Evolutionary conservation across 208 protist species (phyloP).

Genomic region (Trypanosoma mega): DNA sequence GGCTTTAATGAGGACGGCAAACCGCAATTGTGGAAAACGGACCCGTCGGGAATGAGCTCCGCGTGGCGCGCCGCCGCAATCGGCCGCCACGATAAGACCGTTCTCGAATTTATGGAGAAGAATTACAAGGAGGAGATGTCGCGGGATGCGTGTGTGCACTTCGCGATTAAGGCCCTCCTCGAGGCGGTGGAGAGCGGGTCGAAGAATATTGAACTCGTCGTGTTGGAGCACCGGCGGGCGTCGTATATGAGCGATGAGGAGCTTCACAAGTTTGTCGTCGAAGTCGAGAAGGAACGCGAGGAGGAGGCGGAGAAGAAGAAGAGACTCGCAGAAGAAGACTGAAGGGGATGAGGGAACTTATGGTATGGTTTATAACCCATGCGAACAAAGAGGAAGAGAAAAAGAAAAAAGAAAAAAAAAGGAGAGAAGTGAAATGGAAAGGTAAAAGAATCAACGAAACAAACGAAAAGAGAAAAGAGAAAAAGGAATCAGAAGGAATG

Average conservation of each 20-base stretch:
- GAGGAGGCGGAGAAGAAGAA: constrained; percentile 81
- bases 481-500: constrained; percentile 7
- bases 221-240: constrained; percentile 67
- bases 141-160: constrained; percentile 94
- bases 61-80: constrained; percentile 80
- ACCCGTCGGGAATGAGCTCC: constrained; percentile 85
- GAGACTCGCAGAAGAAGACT: constrained; percentile 82
- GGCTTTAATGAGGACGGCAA: constrained; percentile 97
- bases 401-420: background rate
- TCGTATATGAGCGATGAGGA: constrained; percentile 78
- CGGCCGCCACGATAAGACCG: constrained; percentile 96
- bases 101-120: constrained; percentile 99
- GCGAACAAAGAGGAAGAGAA: no score
- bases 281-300: constrained; percentile 88
- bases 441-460: constrained; percentile 18
- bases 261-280: constrained; percentile 71
- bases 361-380: no score
- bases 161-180: constrained; percentile 97
- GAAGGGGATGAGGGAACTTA: constrained; percentile 9
- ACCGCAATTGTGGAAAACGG: constrained; percentile 91
- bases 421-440: constrained; percentile 1
- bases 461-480: constrained; percentile 15
- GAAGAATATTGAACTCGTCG: constrained; percentile 89
- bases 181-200: constrained; percentile 96
- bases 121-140: constrained; percentile 93